These are phyloP conservation scores for Cyanodermella asteris DNA, from an alignment of 2,329 filamentous ascomycete species.

Conservation along the genomic window DNA sequence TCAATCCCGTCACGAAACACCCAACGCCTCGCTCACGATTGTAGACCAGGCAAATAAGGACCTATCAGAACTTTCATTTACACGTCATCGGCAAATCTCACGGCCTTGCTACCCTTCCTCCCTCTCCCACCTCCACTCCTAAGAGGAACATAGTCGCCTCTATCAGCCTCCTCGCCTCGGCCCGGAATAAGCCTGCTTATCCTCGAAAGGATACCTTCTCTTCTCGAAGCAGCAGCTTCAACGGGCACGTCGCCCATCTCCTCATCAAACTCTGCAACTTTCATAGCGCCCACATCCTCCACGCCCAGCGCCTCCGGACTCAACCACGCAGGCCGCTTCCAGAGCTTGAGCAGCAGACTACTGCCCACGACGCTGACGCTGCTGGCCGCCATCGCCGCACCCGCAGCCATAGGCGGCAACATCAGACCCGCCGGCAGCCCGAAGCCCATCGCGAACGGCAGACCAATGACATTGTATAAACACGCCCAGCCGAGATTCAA, in stretches of 20 bases:
- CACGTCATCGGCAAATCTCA: too few relatives aligned
- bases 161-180: too few relatives aligned
- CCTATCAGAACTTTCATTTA: too few relatives aligned
- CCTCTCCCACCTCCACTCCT: too few relatives aligned
- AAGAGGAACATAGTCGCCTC: too few relatives aligned
- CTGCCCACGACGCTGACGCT: constrained; percentile 77
- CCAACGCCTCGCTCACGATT: too few relatives aligned
- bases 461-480: constrained; percentile 71
- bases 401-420: constrained; percentile 83
- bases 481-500: constrained; percentile 84
- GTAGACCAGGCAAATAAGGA: too few relatives aligned
- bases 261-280: constrained; percentile 1
- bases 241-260: neutral
- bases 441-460: constrained; percentile 92
- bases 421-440: constrained; percentile 59
- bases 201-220: neutral
- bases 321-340: constrained; percentile 75
- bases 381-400: constrained; percentile 78
- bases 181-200: too few relatives aligned
- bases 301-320: constrained; percentile 43
- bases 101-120: too few relatives aligned
- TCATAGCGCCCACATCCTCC: constrained; percentile 18
- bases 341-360: constrained; percentile 66
- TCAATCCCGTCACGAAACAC: too few relatives aligned
- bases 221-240: neutral